These are phyloP conservation scores for Hygrophoropsis aurantiaca DNA, from an alignment of 768 basidiomycete species.

Conservation along the genomic window DNA sequence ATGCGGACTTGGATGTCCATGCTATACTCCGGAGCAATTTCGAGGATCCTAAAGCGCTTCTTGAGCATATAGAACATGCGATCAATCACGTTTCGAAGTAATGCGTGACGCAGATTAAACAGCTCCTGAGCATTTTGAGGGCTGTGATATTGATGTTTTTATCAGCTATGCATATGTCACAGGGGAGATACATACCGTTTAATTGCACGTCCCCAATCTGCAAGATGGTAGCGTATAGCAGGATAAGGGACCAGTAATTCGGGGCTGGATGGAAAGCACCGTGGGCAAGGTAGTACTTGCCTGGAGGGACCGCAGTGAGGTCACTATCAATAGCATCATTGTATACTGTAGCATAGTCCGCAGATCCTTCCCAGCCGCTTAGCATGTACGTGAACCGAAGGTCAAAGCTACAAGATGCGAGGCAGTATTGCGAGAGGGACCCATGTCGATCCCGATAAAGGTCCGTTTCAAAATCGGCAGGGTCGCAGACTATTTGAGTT, in stretches of 20 bases:
- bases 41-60: conserved; percentile 13
- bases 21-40: conserved; percentile 6
- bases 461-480: conserved; percentile 10
- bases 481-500: conserved; percentile 17
- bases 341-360: conserved; percentile 35
- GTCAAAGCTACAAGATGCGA: conserved; percentile 34
- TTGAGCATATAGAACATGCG: conserved; percentile 21
- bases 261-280: conserved; percentile 6
- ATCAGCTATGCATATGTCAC: background rate
- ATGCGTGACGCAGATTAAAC: conserved; percentile 25
- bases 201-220: conserved; percentile 24
- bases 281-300: conserved; percentile 29
- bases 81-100: conserved; percentile 16
- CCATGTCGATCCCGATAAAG: conserved; percentile 20
- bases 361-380: conserved; percentile 41
- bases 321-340: conserved; percentile 23
- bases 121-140: conserved; percentile 16
- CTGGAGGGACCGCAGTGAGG: conserved; percentile 30
- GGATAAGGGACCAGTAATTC: conserved; percentile 36
- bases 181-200: no score
- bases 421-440: conserved; percentile 35
- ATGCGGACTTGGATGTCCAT: conserved; percentile 20
- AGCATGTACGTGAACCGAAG: conserved; percentile 37
- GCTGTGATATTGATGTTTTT: conserved; percentile 5
- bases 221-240: conserved; percentile 37